A percentile compares a stretch with the other conserved stretches of the same genome.
Evolutionary conservation across 495 filamentous ascomycete species (phyloP).

Genomic region (Lophiotrema nucula): DNA sequence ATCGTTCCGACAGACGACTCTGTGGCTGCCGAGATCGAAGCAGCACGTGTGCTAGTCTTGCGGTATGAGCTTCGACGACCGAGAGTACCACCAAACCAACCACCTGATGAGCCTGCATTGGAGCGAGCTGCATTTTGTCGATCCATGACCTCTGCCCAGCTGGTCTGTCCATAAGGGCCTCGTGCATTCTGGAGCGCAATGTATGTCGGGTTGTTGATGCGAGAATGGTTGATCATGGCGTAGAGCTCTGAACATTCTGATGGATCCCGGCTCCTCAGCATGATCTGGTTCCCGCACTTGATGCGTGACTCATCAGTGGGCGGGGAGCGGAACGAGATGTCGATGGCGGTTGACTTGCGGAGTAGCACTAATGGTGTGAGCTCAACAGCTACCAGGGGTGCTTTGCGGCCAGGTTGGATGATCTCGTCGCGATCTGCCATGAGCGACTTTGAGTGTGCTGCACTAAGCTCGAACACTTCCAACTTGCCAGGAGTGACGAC

Average conservation of each 20-base stretch:
- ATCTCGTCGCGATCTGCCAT: constrained; percentile 46
- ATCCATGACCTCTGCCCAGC: constrained; percentile 44
- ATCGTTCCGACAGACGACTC: constrained; percentile 59
- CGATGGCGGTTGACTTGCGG: constrained; percentile 82
- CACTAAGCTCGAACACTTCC: constrained; percentile 70
- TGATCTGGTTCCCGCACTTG: constrained; percentile 70
- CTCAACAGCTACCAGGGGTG: constrained; percentile 74
- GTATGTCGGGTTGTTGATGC: constrained; percentile 85
- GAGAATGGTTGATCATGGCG: constrained; percentile 73
- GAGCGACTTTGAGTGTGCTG: constrained; percentile 46
- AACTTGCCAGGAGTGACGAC: constrained; percentile 80
- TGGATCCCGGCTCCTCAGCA: constrained; percentile 78
- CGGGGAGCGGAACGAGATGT: constrained; percentile 88
- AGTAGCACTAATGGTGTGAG: constrained; percentile 87
- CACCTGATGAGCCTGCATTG: constrained; percentile 26
- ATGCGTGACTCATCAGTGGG: constrained; percentile 69
- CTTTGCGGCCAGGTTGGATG: constrained; percentile 25
- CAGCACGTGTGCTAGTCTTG: constrained; percentile 52
- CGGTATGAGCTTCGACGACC: constrained; percentile 59
- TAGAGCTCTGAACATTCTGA: constrained; percentile 81
- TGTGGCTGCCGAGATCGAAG: constrained; percentile 46
- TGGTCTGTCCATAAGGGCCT: constrained; percentile 39
- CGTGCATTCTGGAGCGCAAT: constrained; percentile 76
- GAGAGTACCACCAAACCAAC: constrained; percentile 39
- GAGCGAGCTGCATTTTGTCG: constrained; percentile 41